Percentiles rank a stretch among this genome's conserved stretches.
Evolutionary conservation across 768 basidiomycete species (phyloP).

Genomic region (Cytidiella melzeri): DNA sequence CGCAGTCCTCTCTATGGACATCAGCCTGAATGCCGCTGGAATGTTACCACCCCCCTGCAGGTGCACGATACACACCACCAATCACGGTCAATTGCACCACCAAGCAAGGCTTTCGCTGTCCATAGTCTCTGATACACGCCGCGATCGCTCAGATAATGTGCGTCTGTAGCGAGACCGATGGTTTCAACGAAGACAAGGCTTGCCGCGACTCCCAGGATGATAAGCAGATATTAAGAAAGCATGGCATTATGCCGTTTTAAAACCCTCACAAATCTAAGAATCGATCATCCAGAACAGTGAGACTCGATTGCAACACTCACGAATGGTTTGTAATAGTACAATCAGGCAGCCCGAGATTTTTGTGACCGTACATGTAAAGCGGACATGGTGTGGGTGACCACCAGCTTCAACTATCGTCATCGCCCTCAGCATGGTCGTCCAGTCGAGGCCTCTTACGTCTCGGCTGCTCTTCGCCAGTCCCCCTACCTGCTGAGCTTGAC

Average conservation of each 20-base stretch:
- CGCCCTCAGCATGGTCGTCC: constrained; percentile 11
- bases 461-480: constrained; percentile 11
- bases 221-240: background rate
- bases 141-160: background rate
- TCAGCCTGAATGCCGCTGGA: no score
- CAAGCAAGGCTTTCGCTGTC: no score
- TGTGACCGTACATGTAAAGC: background rate
- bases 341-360: background rate
- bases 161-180: no score
- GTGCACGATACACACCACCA: no score
- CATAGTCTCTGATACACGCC: background rate
- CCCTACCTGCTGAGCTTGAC: constrained; percentile 8
- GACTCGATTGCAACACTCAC: background rate
- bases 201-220: no score
- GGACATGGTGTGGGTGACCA: background rate
- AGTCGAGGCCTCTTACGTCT: constrained; percentile 14
- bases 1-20: no score
- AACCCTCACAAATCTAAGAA: background rate
- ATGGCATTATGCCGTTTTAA: background rate
- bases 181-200: no score
- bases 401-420: constrained; percentile 11
- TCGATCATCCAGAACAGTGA: background rate
- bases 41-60: no score
- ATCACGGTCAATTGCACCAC: no score
- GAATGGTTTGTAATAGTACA: background rate